phyloP scores from a whole-genome alignment of 495 filamentous ascomycete species.

The Apiosordaria backusii region DNA sequence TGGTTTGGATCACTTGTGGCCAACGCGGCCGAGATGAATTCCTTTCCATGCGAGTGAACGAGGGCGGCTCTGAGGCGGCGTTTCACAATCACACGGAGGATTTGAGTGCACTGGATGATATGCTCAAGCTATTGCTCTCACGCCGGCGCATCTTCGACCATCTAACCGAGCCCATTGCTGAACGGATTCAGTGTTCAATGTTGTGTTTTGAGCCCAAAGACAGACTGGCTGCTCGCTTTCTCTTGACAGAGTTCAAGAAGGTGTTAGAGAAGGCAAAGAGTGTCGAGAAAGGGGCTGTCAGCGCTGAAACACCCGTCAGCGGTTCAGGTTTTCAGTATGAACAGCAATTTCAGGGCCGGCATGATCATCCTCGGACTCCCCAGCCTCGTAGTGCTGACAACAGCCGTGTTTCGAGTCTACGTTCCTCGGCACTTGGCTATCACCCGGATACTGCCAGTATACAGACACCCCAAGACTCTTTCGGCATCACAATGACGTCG shows the following conservation, averaged over 20 bases:
- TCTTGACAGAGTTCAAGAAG: neutral
- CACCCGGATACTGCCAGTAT: no score
- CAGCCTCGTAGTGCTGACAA: no score
- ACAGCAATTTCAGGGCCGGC: no score
- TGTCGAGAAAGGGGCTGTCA: neutral
- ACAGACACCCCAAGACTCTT: no score
- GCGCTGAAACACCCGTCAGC: no score
- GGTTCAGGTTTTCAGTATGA: no score
- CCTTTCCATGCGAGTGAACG: neutral
- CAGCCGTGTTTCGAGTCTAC: no score
- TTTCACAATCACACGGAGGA: neutral
- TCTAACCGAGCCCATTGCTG: neutral
- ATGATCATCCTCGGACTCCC: no score
- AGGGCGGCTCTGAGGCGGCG: neutral
- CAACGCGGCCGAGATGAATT: neutral
- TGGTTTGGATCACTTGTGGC: neutral
- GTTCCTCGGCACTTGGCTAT: no score
- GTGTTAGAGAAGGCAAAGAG: neutral
- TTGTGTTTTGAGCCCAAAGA: neutral
- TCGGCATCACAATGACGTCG: no score
- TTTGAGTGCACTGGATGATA: neutral
- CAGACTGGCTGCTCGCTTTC: neutral
- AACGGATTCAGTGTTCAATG: neutral
- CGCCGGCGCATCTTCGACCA: neutral
- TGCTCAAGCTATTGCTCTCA: neutral